phyloP scores from a whole-genome alignment of 257 asterid genomes.

The Knoxia roxburghii region DNA sequence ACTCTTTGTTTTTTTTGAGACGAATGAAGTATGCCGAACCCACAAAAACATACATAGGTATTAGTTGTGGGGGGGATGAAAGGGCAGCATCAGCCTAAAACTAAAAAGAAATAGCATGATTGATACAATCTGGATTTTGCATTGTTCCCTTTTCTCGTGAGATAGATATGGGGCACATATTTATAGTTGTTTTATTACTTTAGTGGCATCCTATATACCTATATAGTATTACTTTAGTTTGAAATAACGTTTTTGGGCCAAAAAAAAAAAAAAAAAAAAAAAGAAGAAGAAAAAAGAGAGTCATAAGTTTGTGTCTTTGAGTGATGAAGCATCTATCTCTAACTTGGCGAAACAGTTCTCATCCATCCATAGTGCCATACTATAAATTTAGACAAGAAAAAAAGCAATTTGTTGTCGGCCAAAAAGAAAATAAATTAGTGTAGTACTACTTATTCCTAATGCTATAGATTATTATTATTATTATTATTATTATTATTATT shows the following conservation, averaged over 20 bases:
- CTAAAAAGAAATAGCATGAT: no score
- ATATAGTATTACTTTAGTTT: not conserved
- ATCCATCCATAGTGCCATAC: conserved; percentile 43
- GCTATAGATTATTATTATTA: conserved; percentile 13
- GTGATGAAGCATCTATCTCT: conserved; percentile 18
- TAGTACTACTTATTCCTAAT: conserved; percentile 2
- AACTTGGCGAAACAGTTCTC: conserved; percentile 23
- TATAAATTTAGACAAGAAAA: conserved; percentile 27
- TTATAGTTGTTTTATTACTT: no score
- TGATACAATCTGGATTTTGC: no score
- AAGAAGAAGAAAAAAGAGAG: not conserved
- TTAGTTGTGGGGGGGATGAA: no score
- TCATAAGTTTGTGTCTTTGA: not conserved
- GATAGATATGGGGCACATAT: no score
- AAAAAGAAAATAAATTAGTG: conserved; percentile 14
- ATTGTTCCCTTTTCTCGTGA: no score
- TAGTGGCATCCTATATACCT: not conserved
- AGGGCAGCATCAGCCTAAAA: no score
- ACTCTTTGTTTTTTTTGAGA: no score
- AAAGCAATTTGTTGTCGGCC: conserved; percentile 46
- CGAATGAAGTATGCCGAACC: no score
- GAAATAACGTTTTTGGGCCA: not conserved
- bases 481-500: conserved; percentile 17
- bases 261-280: not conserved
- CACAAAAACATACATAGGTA: no score